phyloP scores from a whole-genome alignment of 1,284 basidiomycete species.

The Cystobasidium slooffiae region DNA sequence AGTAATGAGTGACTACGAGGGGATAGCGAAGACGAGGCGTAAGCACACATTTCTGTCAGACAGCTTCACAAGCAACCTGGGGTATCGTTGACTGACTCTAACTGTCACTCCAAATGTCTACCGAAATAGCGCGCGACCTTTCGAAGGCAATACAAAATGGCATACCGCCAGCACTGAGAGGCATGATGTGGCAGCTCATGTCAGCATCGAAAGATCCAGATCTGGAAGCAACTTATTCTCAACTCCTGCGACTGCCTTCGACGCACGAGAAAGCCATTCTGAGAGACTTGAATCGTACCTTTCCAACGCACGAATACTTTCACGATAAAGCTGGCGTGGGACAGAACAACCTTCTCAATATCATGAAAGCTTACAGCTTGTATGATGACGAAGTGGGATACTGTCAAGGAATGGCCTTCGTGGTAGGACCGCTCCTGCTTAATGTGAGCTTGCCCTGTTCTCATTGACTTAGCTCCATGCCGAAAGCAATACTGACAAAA shows the following conservation, averaged over 20 bases:
- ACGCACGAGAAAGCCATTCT: conserved; percentile 91
- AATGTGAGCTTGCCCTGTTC: conserved; percentile 66
- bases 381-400: conserved; percentile 96
- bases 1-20: conserved; percentile 91
- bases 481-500: background rate
- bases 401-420: conserved; percentile 93
- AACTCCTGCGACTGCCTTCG: conserved; percentile 79
- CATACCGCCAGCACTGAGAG: conserved; percentile 81
- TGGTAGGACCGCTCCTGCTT: conserved; percentile 87
- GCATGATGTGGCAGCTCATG: conserved; percentile 99
- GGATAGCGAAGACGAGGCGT: conserved; percentile 72
- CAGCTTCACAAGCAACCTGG: too few relatives aligned
- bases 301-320: conserved; percentile 97
- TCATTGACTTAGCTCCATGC: background rate
- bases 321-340: conserved; percentile 83
- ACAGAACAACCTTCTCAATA: conserved; percentile 95
- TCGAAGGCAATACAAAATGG: conserved; percentile 89
- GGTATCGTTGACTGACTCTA: background rate
- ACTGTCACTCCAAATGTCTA: background rate
- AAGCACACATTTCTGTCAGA: conserved; percentile 2
- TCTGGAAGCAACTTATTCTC: conserved; percentile 82
- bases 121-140: conserved; percentile 67
- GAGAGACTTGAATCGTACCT: conserved; percentile 90
- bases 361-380: conserved; percentile 95
- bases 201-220: conserved; percentile 86